phyloP scores from a whole-genome alignment of 164 flowering plant species.

The Vitis rotundifolia region DNA sequence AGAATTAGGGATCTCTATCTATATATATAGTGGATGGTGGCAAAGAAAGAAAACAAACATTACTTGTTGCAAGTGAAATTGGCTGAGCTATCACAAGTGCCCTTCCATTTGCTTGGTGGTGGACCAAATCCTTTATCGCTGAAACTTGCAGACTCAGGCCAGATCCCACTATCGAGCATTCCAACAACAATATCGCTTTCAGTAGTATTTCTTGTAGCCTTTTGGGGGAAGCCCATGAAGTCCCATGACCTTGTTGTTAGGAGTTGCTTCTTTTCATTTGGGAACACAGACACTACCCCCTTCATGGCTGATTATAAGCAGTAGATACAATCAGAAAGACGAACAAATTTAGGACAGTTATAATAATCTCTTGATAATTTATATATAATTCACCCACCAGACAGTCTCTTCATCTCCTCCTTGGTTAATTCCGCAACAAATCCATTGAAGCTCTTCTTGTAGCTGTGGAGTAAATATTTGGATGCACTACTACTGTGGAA shows the following conservation, averaged over 20 bases:
- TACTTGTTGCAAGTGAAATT: constrained; percentile 78
- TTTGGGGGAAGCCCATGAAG: constrained; percentile 45
- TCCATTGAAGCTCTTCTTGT: no score
- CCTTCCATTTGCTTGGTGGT: constrained; percentile 76
- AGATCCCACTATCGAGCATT: constrained; percentile 54
- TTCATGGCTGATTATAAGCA: constrained; percentile 32
- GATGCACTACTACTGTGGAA: no score
- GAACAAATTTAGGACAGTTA: no score
- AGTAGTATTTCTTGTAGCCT: constrained; percentile 15
- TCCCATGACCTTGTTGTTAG: constrained; percentile 64
- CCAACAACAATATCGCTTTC: constrained; percentile 56
- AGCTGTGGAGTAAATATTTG: no score
- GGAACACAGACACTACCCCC: constrained; percentile 40
- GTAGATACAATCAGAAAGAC: no score
- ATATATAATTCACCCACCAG: no score
- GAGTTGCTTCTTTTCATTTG: no score
- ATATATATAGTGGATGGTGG: no score
- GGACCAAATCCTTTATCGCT: constrained; percentile 28
- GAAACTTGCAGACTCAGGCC: constrained; percentile 67
- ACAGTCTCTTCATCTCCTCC: no score
- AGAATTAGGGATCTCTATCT: no score
- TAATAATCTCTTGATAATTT: no score
- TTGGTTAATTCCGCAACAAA: no score
- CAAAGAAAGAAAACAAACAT: background rate
- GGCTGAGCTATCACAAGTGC: constrained; percentile 34